Conservation (phyloP, 73 alveolate species). For the Tetrahymena thermophila region DNA sequence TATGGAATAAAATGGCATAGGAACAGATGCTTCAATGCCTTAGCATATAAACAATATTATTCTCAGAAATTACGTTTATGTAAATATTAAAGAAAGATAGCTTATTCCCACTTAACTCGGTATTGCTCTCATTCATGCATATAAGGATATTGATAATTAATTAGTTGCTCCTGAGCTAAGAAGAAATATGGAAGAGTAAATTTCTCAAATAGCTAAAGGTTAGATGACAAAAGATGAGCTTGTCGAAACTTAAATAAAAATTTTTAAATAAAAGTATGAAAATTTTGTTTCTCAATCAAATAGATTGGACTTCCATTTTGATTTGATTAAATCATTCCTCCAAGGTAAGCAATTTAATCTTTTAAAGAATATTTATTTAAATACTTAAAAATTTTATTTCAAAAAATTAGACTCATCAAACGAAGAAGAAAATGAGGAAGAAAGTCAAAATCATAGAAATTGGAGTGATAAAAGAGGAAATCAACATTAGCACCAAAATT, state of each 20-base stretch:
- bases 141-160: conserved; percentile 41
- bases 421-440: background rate
- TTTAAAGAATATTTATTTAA: too few relatives aligned
- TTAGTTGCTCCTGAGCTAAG: background rate
- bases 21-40: conserved; percentile 99
- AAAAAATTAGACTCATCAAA: background rate
- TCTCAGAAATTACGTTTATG: conserved; percentile 91
- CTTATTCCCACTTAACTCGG: conserved; percentile 95
- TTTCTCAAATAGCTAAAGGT: background rate
- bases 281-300: background rate
- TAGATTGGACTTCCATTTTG: background rate
- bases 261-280: background rate
- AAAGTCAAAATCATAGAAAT: background rate
- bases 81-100: conserved; percentile 62
- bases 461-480: background rate
- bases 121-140: conserved; percentile 90
- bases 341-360: background rate
- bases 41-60: conserved; percentile 96
- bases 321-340: background rate
- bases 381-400: background rate
- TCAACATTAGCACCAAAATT: background rate
- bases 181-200: background rate
- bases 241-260: background rate
- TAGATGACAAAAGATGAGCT: background rate
- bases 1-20: conserved; percentile 97